Base-by-base conservation (phyloP, 371 early-diverging fungal genomes). In the Mortierella sp. region DNA sequence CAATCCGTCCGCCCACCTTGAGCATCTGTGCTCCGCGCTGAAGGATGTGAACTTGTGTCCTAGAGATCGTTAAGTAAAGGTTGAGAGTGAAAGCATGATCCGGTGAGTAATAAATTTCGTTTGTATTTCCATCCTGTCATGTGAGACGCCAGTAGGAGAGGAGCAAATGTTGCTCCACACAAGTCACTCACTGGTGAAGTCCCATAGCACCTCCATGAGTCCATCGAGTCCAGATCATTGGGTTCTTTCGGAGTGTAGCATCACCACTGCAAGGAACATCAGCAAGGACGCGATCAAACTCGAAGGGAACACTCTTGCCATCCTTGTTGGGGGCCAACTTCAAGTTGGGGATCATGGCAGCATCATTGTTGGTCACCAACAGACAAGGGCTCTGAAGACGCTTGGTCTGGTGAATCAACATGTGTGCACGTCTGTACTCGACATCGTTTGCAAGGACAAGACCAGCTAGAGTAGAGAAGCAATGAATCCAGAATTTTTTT, bases 201-300 rank as follows among this genome's bases (percentile, higher is more conserved):
- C 88, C 88, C 63, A 94, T 85, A 12, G 92, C 97, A 56, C 88
- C 87, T 25, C 84, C 88, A 56, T 89, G 81, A 9, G 84, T 83
- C 99, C 99, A 99, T 53, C 88, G 90, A 37, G 85, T 86, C 95
- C 99, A 97, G 45, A 99, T 94, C 63, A 84, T 86, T 66, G 88
- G 87, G 82, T 99, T 99, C 84, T 99, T 99, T 79, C 99, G 91
- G 47, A 99, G 81, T 1, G 99, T 99, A 56, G 99, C 99, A 83
- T 99, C 99, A 60, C 99, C 98, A 68, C 97, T 89, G 90, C 98
- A 98, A 1, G 99, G 99, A 0, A 99, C 99, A 88, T 99, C 99
- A 71, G 95, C 94, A 57, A 99, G 87, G 45, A 99, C 95, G 65
- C 98, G 92, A 75, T 99, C 99, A 87, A 99, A 99, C 76, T 88